Evolutionary conservation across 2,329 filamentous ascomycete species (phyloP).

Genomic region (Fusarium protoensiforme): DNA sequence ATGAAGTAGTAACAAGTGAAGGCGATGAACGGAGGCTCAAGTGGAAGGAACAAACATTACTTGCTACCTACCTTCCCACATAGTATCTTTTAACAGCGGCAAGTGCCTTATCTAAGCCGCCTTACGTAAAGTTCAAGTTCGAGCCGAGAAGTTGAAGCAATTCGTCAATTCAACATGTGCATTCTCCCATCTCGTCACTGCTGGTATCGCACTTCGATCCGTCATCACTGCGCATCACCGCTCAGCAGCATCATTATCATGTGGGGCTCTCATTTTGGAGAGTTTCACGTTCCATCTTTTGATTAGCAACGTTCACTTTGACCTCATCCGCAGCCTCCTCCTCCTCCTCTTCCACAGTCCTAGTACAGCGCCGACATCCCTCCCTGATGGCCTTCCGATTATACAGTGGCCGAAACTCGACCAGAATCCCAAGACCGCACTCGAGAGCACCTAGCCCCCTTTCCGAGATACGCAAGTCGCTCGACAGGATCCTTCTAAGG

Average conservation of each 20-base stretch:
- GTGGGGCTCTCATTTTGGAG: background rate
- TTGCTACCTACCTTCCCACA: background rate
- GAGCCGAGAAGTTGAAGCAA: background rate
- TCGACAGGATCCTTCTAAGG: background rate
- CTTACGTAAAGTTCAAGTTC: background rate
- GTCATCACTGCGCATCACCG: background rate
- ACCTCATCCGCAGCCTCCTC: background rate
- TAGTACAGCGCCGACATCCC: background rate
- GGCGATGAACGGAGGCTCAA: background rate
- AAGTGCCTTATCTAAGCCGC: background rate
- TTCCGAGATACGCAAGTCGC: background rate
- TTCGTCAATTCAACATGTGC: background rate
- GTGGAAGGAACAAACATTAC: background rate
- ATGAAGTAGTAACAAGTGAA: background rate
- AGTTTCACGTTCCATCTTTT: background rate
- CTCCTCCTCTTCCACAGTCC: background rate
- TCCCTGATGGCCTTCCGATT: background rate
- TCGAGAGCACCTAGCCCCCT: background rate
- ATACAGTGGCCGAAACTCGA: background rate
- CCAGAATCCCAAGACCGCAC: background rate
- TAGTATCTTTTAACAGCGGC: background rate
- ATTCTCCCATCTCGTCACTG: background rate
- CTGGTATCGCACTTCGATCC: background rate
- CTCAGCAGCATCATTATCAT: background rate
- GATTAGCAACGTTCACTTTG: background rate